A percentile compares a stretch with the other conserved stretches of the same genome.
phyloP scores from a whole-genome alignment of 2,329 filamentous ascomycete species.

The Exophiala aquamarina region DNA sequence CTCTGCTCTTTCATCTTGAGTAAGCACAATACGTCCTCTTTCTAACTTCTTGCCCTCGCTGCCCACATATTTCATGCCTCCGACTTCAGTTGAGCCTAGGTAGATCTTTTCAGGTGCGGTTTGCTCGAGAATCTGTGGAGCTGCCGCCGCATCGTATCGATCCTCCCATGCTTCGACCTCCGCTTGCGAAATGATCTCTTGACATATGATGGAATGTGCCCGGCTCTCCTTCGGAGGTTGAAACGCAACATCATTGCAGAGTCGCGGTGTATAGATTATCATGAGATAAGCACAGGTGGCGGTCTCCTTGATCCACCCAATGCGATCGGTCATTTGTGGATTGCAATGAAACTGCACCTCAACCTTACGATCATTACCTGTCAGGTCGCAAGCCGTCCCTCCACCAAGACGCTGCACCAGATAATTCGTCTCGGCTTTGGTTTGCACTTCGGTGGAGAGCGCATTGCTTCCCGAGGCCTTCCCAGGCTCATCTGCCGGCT shows the following conservation, averaged over 20 bases:
- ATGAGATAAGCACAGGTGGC: slow-evolving; percentile 90
- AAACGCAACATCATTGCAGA: slow-evolving; percentile 87
- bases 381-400: slow-evolving; percentile 84
- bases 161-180: slow-evolving; percentile 49
- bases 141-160: slow-evolving; percentile 29
- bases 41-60: slow-evolving; percentile 58
- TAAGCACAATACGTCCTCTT: slow-evolving; percentile 55
- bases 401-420: slow-evolving; percentile 78
- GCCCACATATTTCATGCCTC: slow-evolving; percentile 56
- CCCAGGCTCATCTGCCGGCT: slow-evolving; percentile 28
- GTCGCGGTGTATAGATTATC: slow-evolving; percentile 83
- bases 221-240: slow-evolving; percentile 74
- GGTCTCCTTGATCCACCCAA: slow-evolving; percentile 90
- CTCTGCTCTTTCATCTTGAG: slow-evolving; percentile 49
- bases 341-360: slow-evolving; percentile 81
- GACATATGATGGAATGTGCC: slow-evolving; percentile 75
- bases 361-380: slow-evolving; percentile 75
- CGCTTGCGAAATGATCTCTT: slow-evolving; percentile 64
- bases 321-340: slow-evolving; percentile 71
- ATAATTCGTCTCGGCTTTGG: slow-evolving; percentile 81
- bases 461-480: slow-evolving; percentile 30
- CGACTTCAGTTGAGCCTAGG: slow-evolving; percentile 61
- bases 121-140: slow-evolving; percentile 34
- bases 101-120: slow-evolving; percentile 38
- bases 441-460: slow-evolving; percentile 65